phyloP scores from a whole-genome alignment of 75 land plant species.

The Cunninghamia lanceolata region DNA sequence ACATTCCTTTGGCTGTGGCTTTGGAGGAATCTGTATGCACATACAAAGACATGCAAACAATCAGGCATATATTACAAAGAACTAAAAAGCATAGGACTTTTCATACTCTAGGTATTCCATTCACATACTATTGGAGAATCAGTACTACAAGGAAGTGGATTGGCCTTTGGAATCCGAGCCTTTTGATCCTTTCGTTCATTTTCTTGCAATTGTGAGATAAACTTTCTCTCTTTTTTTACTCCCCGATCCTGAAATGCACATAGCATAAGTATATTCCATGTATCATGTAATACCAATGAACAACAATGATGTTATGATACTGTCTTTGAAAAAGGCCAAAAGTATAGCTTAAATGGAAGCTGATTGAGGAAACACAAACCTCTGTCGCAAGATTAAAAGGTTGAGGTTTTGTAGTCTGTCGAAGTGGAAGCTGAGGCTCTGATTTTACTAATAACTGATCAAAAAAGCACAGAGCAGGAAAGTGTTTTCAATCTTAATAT shows the following conservation, averaged over 20 bases:
- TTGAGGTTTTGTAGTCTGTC: constrained; percentile 50
- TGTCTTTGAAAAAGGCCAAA: not conserved
- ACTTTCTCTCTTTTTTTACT: constrained; percentile 59
- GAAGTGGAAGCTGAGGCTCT: constrained; percentile 39
- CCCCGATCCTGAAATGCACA: constrained; percentile 71
- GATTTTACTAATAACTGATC: constrained; percentile 75
- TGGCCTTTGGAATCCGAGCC: constrained; percentile 79
- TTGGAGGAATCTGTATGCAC: constrained; percentile 68
- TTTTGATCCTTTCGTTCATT: constrained; percentile 61
- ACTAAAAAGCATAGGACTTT: not conserved
- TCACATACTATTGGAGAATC: constrained; percentile 78
- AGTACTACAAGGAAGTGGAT: constrained; percentile 86
- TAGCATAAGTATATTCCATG: not conserved
- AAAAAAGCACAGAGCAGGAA: constrained; percentile 3
- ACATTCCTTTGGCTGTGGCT: constrained; percentile 82
- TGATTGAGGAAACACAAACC: constrained; percentile 31
- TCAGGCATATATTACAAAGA: not conserved
- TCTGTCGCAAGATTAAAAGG: constrained; percentile 92
- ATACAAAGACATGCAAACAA: not conserved
- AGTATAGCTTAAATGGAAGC: not conserved
- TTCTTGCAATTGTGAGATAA: constrained; percentile 48
- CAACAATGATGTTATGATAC: not conserved
- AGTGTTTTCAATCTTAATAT: not conserved
- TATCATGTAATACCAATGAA: not conserved
- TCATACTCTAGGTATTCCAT: too few relatives aligned